phyloP scores from a whole-genome alignment of 2,329 filamentous ascomycete species.

The Aureobasidium pullulans region DNA sequence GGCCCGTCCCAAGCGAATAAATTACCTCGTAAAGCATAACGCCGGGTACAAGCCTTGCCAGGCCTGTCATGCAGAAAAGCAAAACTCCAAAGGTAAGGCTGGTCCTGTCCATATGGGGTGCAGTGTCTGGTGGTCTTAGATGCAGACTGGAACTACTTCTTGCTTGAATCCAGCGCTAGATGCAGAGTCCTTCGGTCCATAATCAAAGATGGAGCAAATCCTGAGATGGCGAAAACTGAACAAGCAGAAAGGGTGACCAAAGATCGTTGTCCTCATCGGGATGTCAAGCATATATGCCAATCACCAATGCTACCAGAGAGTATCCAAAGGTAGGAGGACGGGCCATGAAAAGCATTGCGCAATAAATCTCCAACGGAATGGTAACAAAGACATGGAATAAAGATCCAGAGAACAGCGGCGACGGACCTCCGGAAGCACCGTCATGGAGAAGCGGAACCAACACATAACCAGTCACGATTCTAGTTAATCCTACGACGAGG shows the following conservation, averaged over 20 bases:
- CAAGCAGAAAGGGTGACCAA: neutral
- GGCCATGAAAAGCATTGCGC: too few species aligned
- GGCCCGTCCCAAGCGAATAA: neutral
- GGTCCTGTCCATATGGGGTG: neutral
- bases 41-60: neutral
- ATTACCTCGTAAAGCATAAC: constrained; percentile 11
- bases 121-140: neutral
- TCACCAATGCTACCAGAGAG: too few species aligned
- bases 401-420: too few species aligned
- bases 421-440: neutral
- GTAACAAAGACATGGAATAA: too few species aligned
- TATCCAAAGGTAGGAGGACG: neutral
- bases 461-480: neutral
- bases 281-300: neutral
- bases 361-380: too few species aligned
- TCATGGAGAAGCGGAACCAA: neutral
- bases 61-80: neutral
- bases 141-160: neutral
- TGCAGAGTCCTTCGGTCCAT: neutral
- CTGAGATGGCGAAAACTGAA: neutral
- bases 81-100: neutral
- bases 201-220: too few species aligned
- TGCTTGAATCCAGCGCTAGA: neutral
- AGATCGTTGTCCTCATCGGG: neutral
- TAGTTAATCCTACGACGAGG: constrained; percentile 11